phyloP scores from a whole-genome alignment of 1,139 yeast species.

The Candida neerlandica region DNA sequence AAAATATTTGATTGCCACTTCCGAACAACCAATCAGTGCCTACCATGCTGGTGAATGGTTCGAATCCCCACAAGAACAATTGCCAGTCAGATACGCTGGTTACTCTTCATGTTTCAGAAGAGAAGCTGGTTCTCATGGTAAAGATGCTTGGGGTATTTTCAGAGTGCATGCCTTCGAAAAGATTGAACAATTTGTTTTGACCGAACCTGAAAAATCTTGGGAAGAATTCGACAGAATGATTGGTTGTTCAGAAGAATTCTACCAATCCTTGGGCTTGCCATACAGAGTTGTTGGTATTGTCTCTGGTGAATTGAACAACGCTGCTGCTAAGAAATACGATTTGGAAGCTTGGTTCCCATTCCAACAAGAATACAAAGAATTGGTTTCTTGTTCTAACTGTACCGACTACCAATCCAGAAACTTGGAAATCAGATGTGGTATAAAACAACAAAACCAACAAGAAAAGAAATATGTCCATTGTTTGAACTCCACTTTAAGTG shows the following conservation, averaged over 20 bases:
- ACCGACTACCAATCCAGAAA: constrained; percentile 99
- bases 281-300: constrained; percentile 98
- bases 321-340: constrained; percentile 98
- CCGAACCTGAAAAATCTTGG: constrained; percentile 99
- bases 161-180: constrained; percentile 98
- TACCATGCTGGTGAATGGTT: constrained; percentile 99
- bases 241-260: constrained; percentile 86
- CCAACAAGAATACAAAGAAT: constrained; percentile 98
- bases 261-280: constrained; percentile 88
- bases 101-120: constrained; percentile 98
- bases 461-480: constrained; percentile 99
- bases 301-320: constrained; percentile 97
- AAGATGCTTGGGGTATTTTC: constrained; percentile 99
- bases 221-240: constrained; percentile 96
- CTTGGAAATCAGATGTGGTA: constrained; percentile 98
- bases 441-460: constrained; percentile 91
- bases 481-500: constrained; percentile 94
- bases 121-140: constrained; percentile 99
- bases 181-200: constrained; percentile 92
- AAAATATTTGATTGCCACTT: constrained; percentile 96
- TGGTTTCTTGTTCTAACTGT: constrained; percentile 98
- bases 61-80: constrained; percentile 94
- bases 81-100: constrained; percentile 96
- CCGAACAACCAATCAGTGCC: constrained; percentile 99
- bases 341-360: constrained; percentile 99